A percentile compares a stretch with the other conserved stretches of the same genome.
Evolutionary conservation across 2,329 filamentous ascomycete genomes (phyloP).

Genomic region (Pyrenophora graminea): DNA sequence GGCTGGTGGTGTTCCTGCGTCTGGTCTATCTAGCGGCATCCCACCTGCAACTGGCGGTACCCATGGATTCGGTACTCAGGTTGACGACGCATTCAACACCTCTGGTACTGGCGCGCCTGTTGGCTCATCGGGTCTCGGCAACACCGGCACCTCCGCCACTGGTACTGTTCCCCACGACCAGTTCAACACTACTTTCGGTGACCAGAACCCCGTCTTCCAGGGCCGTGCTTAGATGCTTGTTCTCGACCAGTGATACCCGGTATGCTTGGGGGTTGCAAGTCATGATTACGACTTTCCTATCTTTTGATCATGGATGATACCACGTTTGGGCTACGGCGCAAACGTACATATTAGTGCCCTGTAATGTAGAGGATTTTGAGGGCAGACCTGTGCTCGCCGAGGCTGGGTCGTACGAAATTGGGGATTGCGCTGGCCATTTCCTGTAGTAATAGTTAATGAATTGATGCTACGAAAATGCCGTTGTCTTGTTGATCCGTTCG

Average conservation of each 20-base stretch:
- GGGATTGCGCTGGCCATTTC: conserved; percentile 3
- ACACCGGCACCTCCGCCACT: conserved; percentile 10
- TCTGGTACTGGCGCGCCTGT: conserved; percentile 14
- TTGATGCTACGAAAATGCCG: background rate
- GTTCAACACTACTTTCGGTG: conserved; percentile 48
- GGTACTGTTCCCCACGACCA: conserved; percentile 12
- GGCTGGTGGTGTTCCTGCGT: conserved; percentile 11
- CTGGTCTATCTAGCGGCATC: conserved; percentile 17
- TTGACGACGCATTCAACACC: conserved; percentile 50
- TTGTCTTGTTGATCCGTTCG: too few relatives aligned
- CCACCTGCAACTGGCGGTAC: conserved; percentile 8
- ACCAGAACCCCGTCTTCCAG: conserved; percentile 51
- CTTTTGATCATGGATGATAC: conserved; percentile 40
- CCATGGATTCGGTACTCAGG: conserved; percentile 50
- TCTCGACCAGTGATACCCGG: conserved; percentile 11
- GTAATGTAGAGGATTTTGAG: conserved; percentile 21
- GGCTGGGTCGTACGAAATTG: conserved; percentile 10
- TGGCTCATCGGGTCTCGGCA: conserved; percentile 12
- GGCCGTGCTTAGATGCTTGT: conserved; percentile 35
- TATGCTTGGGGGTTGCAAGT: conserved; percentile 10
- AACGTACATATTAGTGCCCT: conserved; percentile 16
- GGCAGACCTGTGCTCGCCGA: background rate
- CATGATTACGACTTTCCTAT: conserved; percentile 29
- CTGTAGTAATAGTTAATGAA: conserved; percentile 31
- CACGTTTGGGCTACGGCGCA: conserved; percentile 31